A percentile compares a stretch with the other conserved stretches of the same genome.
These are phyloP conservation scores for Ramichloridium luteum DNA, from an alignment of 2,329 filamentous ascomycete genomes.

Conservation along the genomic window DNA sequence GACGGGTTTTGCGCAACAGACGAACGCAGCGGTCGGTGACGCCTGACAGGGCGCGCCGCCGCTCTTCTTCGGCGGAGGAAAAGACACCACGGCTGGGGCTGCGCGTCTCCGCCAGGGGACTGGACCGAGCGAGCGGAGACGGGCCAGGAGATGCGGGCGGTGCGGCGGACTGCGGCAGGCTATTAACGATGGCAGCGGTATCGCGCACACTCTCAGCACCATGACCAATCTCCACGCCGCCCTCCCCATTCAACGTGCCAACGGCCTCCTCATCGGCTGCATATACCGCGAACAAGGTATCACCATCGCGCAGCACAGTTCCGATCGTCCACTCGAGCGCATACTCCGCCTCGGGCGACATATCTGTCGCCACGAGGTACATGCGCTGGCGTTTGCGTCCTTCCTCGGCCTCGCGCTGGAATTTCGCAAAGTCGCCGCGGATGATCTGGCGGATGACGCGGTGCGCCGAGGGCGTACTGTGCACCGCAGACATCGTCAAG, in stretches of 20 bases:
- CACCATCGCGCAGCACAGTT: slow-evolving; percentile 83
- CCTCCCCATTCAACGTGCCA: slow-evolving; percentile 36
- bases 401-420: slow-evolving; percentile 66
- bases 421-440: slow-evolving; percentile 68
- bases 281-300: slow-evolving; percentile 86
- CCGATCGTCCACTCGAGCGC: slow-evolving; percentile 96
- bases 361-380: slow-evolving; percentile 89
- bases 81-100: slow-evolving; percentile 27
- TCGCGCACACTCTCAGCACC: slow-evolving; percentile 65
- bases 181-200: slow-evolving; percentile 58
- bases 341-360: slow-evolving; percentile 88
- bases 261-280: slow-evolving; percentile 74
- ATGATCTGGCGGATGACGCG: slow-evolving; percentile 82
- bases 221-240: slow-evolving; percentile 50
- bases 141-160: slow-evolving; percentile 19
- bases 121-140: slow-evolving; percentile 18
- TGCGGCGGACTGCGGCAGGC: slow-evolving; percentile 36
- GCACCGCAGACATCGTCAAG: slow-evolving; percentile 67
- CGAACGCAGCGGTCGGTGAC: slow-evolving; percentile 79
- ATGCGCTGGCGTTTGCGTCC: slow-evolving; percentile 70
- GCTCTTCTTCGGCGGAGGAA: slow-evolving; percentile 57
- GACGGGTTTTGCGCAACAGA: slow-evolving; percentile 73
- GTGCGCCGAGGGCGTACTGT: slow-evolving; percentile 61
- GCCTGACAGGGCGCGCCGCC: slow-evolving; percentile 65
- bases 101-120: slow-evolving; percentile 11